Percentiles rank a stretch among this genome's conserved stretches.
phyloP scores from a whole-genome alignment of 2,329 filamentous ascomycete species.

The Colletotrichum spinosum region DNA sequence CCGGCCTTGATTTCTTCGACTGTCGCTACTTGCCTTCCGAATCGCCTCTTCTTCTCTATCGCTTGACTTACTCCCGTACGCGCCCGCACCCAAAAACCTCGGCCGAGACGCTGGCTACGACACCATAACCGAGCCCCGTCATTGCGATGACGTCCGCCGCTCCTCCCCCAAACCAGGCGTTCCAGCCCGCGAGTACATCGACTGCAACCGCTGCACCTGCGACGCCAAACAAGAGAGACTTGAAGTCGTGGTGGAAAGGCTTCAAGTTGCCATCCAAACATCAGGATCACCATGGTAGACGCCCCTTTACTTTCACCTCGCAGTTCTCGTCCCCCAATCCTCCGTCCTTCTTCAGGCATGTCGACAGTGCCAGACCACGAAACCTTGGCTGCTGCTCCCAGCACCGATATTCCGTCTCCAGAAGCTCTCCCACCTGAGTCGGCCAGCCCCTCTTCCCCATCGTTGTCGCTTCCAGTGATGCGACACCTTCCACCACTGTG shows the following conservation, averaged over 20 bases:
- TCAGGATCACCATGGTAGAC: constrained; percentile 68
- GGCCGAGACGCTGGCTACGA: constrained; percentile 24
- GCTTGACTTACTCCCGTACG: constrained; percentile 17
- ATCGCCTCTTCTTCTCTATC: neutral
- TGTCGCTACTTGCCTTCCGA: constrained; percentile 4
- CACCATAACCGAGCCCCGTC: constrained; percentile 39
- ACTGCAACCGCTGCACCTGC: constrained; percentile 56
- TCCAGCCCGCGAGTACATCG: constrained; percentile 34
- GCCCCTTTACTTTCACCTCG: constrained; percentile 45
- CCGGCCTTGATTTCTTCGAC: neutral
- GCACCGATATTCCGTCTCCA: constrained; percentile 27
- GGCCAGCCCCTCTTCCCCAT: constrained; percentile 2
- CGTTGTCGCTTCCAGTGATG: constrained; percentile 38
- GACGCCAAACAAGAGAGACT: constrained; percentile 85
- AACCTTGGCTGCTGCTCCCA: constrained; percentile 25
- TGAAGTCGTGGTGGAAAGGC: constrained; percentile 97
- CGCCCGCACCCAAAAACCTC: constrained; percentile 2
- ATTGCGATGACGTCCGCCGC: constrained; percentile 46
- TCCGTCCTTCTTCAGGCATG: constrained; percentile 35
- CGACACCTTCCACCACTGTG: constrained; percentile 21
- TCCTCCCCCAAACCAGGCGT: constrained; percentile 38
- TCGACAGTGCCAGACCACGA: constrained; percentile 25
- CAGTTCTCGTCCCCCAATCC: constrained; percentile 12
- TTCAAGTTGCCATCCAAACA: constrained; percentile 80
- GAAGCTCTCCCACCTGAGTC: constrained; percentile 29